phyloP scores from a whole-genome alignment of 148 eudicot species.

The Limonium bicolor region DNA sequence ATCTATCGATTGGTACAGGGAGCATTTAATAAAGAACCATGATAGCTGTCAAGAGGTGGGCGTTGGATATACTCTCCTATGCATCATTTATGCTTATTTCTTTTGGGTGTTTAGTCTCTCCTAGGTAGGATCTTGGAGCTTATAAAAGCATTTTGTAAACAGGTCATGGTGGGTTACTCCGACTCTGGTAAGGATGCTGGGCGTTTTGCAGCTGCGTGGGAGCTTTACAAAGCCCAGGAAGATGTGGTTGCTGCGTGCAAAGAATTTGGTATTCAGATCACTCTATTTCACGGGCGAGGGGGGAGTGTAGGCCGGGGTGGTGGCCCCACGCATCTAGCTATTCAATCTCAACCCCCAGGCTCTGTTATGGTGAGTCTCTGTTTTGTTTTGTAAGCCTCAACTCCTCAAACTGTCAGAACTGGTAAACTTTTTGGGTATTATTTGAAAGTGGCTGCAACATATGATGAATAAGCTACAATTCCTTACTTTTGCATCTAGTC shows the following conservation, averaged over 20 bases:
- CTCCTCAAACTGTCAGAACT: too few relatives aligned
- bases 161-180: constrained; percentile 97
- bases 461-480: too few relatives aligned
- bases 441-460: too few relatives aligned
- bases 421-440: too few relatives aligned
- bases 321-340: constrained; percentile 87
- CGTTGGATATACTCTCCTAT: neutral
- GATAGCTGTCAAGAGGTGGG: constrained; percentile 79
- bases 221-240: constrained; percentile 89
- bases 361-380: constrained; percentile 64
- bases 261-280: constrained; percentile 62
- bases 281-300: constrained; percentile 89
- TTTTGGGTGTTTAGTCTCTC: too few relatives aligned
- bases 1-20: constrained; percentile 80
- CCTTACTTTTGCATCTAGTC: too few relatives aligned
- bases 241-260: constrained; percentile 88
- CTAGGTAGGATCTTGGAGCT: too few relatives aligned
- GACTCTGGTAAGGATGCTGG: constrained; percentile 94
- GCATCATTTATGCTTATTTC: neutral
- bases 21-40: constrained; percentile 72
- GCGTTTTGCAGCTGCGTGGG: constrained; percentile 95
- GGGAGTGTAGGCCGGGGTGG: constrained; percentile 95
- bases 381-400: too few relatives aligned
- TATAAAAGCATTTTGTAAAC: constrained; percentile 15
- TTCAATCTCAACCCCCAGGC: constrained; percentile 94